Evolutionary conservation across 208 protist species (phyloP).

Genomic region (Acanthamoeba culbertsoni): DNA sequence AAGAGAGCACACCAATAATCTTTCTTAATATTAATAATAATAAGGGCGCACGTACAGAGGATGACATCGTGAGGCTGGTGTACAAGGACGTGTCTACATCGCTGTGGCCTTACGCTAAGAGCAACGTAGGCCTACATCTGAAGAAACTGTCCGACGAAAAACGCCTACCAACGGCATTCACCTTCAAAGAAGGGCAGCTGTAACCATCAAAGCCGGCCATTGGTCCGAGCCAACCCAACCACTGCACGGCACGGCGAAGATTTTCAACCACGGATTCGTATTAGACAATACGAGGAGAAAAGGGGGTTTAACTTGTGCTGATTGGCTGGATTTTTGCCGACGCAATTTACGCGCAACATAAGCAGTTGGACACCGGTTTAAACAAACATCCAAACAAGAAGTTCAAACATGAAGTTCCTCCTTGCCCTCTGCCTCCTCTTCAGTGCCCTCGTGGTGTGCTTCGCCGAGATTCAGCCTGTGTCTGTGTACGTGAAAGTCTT

Average conservation of each 20-base stretch:
- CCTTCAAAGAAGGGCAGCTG: no score
- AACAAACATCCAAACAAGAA: not conserved
- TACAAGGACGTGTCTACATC: slow-evolving; percentile 7
- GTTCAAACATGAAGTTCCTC: not conserved
- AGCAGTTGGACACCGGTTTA: no score
- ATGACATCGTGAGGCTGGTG: not conserved
- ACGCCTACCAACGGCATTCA: not conserved
- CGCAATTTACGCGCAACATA: no score
- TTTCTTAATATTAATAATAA: no score
- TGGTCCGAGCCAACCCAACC: no score
- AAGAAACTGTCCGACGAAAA: not conserved
- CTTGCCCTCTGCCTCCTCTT: not conserved
- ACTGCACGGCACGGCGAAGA: no score
- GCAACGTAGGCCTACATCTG: not conserved
- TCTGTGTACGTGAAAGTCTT: not conserved
- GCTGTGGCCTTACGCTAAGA: not conserved
- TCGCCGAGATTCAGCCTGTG: not conserved
- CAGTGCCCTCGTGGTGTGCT: not conserved
- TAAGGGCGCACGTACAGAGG: not conserved
- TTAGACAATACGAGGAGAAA: not conserved
- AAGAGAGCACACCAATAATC: no score
- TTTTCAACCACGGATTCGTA: not conserved
- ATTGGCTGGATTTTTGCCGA: no score
- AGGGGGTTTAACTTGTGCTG: no score
- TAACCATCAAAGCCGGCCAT: not conserved